Evolutionary conservation across 2,329 filamentous ascomycete genomes (phyloP).

Genomic region (Iodosphaeria phyllophila): DNA sequence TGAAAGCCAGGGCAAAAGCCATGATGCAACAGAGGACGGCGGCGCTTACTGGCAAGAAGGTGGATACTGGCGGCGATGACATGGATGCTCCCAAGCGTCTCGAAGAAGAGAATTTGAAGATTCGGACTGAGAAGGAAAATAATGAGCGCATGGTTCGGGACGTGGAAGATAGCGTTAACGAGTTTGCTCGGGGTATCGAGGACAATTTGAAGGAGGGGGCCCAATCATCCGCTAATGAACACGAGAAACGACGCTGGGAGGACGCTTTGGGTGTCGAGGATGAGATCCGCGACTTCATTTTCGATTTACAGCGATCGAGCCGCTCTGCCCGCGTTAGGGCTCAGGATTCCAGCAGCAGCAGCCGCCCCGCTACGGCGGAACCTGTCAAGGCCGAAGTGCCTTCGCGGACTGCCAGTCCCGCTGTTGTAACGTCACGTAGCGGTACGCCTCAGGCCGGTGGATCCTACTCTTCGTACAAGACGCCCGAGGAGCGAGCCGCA

Average conservation of each 20-base stretch:
- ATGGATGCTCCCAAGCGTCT: conserved; percentile 65
- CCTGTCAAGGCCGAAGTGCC: conserved; percentile 24
- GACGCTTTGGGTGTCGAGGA: conserved; percentile 93
- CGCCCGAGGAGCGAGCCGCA: conserved; percentile 80
- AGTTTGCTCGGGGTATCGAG: conserved; percentile 72
- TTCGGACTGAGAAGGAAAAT: conserved; percentile 72
- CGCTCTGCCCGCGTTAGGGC: conserved; percentile 50
- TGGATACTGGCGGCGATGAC: conserved; percentile 50
- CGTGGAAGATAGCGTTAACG: conserved; percentile 86
- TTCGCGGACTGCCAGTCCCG: conserved; percentile 32
- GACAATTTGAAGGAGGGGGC: conserved; percentile 69
- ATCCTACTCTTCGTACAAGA: conserved; percentile 70
- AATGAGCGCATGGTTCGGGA: conserved; percentile 95
- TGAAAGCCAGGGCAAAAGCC: conserved; percentile 87
- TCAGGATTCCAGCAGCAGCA: conserved; percentile 34
- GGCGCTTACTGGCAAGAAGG: conserved; percentile 71
- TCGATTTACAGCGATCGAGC: conserved; percentile 78
- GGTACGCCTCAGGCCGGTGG: conserved; percentile 34
- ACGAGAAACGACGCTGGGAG: conserved; percentile 87
- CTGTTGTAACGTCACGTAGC: conserved; percentile 33
- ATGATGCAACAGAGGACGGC: conserved; percentile 98
- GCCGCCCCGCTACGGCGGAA: conserved; percentile 20
- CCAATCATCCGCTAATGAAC: conserved; percentile 60
- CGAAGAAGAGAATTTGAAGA: conserved; percentile 70
- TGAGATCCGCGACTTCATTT: conserved; percentile 94